Evolutionary conservation across 805 yeast species (phyloP).

Genomic region (Saturnispora dispora): DNA sequence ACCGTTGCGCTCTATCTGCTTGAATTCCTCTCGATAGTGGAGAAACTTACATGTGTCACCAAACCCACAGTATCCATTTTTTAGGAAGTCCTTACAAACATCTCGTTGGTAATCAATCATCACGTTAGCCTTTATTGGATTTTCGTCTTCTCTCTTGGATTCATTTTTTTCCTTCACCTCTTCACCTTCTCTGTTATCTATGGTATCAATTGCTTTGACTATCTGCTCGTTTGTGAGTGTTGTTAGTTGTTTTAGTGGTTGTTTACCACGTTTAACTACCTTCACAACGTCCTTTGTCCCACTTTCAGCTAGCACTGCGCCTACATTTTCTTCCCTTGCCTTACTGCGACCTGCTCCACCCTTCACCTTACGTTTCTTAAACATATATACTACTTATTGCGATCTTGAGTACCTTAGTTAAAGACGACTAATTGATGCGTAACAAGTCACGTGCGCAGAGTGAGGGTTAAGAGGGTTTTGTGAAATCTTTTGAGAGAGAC

Average conservation of each 20-base stretch:
- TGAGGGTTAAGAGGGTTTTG: neutral
- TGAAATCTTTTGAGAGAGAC: neutral
- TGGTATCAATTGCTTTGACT: neutral
- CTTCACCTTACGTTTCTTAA: slow-evolving; percentile 30
- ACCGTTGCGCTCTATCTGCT: slow-evolving; percentile 28
- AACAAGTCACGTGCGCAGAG: neutral
- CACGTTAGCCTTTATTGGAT: slow-evolving; percentile 47
- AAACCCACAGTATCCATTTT: slow-evolving; percentile 92
- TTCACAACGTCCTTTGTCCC: neutral
- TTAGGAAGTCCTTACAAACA: slow-evolving; percentile 83
- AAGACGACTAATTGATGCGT: neutral
- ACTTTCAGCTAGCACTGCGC: neutral
- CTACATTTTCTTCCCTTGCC: neutral
- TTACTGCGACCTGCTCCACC: slow-evolving; percentile 1
- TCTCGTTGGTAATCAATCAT: slow-evolving; percentile 85
- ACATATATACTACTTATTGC: slow-evolving; percentile 21
- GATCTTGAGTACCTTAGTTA: neutral
- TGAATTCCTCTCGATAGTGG: slow-evolving; percentile 82
- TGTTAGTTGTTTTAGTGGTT: neutral
- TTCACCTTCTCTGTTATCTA: neutral
- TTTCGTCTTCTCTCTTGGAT: neutral
- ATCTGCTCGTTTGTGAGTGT: neutral
- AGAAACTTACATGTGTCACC: slow-evolving; percentile 95
- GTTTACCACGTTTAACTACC: neutral
- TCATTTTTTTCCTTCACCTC: neutral